phyloP scores from a whole-genome alignment of 257 asterid species.

The Avicennia marina region DNA sequence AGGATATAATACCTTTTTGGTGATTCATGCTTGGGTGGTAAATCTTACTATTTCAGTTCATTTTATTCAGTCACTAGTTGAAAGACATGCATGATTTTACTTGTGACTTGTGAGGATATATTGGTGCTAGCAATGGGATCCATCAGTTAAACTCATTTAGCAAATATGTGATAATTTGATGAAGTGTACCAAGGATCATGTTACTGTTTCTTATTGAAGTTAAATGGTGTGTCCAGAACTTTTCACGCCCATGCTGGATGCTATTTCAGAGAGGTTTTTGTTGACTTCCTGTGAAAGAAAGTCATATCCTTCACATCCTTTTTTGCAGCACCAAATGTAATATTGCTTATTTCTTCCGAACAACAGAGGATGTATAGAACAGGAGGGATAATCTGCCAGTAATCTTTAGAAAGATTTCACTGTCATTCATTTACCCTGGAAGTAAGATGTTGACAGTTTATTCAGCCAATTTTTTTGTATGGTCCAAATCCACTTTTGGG shows the following conservation, averaged over 20 bases:
- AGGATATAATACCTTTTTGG: background rate
- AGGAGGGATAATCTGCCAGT: background rate
- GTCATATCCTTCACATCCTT: conserved; percentile 7
- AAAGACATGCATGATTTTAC: background rate
- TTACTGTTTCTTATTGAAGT: background rate
- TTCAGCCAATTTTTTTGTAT: background rate
- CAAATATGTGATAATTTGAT: background rate
- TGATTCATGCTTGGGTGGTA: background rate
- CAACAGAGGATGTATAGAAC: background rate
- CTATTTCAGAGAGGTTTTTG: background rate
- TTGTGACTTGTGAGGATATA: background rate
- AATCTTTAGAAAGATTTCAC: background rate
- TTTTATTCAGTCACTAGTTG: background rate
- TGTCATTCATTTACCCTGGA: background rate
- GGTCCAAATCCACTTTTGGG: background rate
- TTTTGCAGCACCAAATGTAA: background rate
- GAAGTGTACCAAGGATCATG: background rate
- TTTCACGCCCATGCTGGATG: background rate
- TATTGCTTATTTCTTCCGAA: background rate
- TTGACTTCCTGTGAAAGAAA: conserved; percentile 4
- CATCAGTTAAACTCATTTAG: background rate
- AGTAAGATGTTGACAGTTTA: background rate
- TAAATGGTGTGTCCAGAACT: background rate
- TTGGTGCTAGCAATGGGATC: background rate
- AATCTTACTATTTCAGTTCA: background rate